These are phyloP conservation scores for sweet orange (Citrus sinensis) DNA, from an alignment of 345 rosid genomes.

Conservation along the genomic window DNA sequence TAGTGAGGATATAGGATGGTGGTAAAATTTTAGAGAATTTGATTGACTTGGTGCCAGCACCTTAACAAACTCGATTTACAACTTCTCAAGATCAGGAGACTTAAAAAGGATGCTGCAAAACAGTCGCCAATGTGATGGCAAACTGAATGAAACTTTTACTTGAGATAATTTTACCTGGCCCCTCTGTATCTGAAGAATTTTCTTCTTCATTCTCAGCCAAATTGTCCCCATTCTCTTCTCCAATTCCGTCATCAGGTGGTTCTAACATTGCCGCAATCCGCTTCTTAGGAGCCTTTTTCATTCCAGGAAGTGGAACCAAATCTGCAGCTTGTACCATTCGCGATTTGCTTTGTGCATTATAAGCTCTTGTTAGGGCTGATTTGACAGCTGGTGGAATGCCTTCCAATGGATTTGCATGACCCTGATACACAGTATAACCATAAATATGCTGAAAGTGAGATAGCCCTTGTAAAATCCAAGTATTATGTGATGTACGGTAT, in stretches of 20 bases:
- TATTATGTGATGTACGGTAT: not conserved
- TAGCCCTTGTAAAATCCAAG: not conserved
- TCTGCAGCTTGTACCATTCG: slow-evolving; percentile 90
- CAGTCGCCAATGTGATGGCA: not conserved
- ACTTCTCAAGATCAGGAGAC: not conserved
- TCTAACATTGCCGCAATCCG: slow-evolving; percentile 77
- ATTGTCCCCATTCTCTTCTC: slow-evolving; percentile 57
- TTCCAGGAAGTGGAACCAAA: slow-evolving; percentile 75
- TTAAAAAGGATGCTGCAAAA: not conserved
- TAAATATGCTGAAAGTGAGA: not conserved
- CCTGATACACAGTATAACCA: slow-evolving; percentile 44
- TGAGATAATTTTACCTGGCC: slow-evolving; percentile 40
- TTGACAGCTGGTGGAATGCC: slow-evolving; percentile 80
- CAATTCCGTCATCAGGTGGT: slow-evolving; percentile 54
- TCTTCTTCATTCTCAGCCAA: slow-evolving; percentile 61
- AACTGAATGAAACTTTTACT: not conserved
- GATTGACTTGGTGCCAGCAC: not conserved
- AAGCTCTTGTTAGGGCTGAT: slow-evolving; percentile 85
- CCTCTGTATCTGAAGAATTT: slow-evolving; percentile 61
- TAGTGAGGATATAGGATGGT: not conserved
- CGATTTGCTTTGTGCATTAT: slow-evolving; percentile 65
- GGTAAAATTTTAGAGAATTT: not conserved
- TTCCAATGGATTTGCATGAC: slow-evolving; percentile 73
- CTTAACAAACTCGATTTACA: not conserved
- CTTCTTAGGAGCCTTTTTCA: slow-evolving; percentile 77